phyloP scores from a whole-genome alignment of 2,329 filamentous ascomycete genomes.

The Fusarium concolor region DNA sequence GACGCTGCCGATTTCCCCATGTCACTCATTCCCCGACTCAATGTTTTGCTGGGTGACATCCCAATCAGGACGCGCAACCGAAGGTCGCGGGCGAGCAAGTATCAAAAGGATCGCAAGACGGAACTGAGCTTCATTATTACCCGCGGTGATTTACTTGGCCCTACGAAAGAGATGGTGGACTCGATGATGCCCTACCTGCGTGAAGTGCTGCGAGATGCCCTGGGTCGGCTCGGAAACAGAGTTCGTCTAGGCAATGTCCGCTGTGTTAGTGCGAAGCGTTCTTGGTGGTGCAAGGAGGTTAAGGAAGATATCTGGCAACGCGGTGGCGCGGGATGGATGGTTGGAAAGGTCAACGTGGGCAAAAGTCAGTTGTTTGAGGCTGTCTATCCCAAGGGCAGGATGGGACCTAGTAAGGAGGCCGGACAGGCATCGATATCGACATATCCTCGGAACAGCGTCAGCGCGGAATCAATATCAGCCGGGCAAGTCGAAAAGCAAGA shows the following conservation, averaged over 20 bases:
- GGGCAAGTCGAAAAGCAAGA: slow-evolving; percentile 43
- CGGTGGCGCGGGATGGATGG: slow-evolving; percentile 92
- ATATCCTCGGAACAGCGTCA: slow-evolving; percentile 24
- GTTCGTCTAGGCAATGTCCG: slow-evolving; percentile 89
- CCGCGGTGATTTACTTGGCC: slow-evolving; percentile 85
- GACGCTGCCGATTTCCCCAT: slow-evolving; percentile 98
- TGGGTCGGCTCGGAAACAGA: slow-evolving; percentile 74
- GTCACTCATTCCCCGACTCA: slow-evolving; percentile 84
- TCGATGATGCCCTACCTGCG: slow-evolving; percentile 86
- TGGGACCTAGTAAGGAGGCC: slow-evolving; percentile 49
- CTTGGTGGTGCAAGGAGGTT: slow-evolving; percentile 91
- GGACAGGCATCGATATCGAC: slow-evolving; percentile 26
- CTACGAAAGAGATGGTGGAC: slow-evolving; percentile 86
- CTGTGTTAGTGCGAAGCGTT: slow-evolving; percentile 85
- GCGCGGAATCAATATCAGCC: slow-evolving; percentile 46
- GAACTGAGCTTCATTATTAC: slow-evolving; percentile 94
- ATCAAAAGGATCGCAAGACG: slow-evolving; percentile 73
- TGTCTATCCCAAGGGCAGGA: slow-evolving; percentile 82
- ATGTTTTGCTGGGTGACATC: slow-evolving; percentile 75
- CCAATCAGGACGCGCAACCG: slow-evolving; percentile 84
- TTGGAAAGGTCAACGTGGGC: slow-evolving; percentile 98
- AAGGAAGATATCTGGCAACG: slow-evolving; percentile 87
- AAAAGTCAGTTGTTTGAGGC: slow-evolving; percentile 92
- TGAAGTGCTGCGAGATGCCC: slow-evolving; percentile 78
- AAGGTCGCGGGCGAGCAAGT: slow-evolving; percentile 75